These are phyloP conservation scores for Pontederia paniculata DNA, from an alignment of 176 grass and related monocot genomes.

Conservation along the genomic window DNA sequence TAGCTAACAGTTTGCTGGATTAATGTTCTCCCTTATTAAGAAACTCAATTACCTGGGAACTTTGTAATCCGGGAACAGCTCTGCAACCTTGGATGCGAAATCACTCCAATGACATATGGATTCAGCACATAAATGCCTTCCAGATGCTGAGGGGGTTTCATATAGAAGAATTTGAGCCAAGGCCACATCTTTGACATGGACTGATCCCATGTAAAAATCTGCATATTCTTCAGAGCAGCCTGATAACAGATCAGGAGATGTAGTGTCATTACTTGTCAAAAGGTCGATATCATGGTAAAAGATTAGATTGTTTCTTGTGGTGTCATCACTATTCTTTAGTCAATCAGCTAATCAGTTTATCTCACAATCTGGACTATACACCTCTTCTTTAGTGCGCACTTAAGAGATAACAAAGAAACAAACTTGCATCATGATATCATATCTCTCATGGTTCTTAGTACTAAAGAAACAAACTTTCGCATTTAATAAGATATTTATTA, in stretches of 20 bases:
- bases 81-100: conserved; percentile 45
- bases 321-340: neutral
- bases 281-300: neutral
- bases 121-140: conserved; percentile 65
- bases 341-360: too few species aligned
- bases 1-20: neutral
- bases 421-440: too few species aligned
- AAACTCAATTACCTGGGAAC: conserved; percentile 37
- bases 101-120: conserved; percentile 65
- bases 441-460: too few species aligned
- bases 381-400: too few species aligned
- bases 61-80: conserved; percentile 57
- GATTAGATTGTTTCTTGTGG: neutral
- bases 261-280: neutral
- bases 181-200: conserved; percentile 79
- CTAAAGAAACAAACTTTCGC: too few species aligned
- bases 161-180: conserved; percentile 58
- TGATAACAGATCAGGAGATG: conserved; percentile 11
- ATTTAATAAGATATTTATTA: too few species aligned
- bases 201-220: conserved; percentile 52
- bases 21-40: neutral
- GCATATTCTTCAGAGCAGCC: conserved; percentile 53
- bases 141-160: conserved; percentile 58
- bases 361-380: too few species aligned
- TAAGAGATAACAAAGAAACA: too few species aligned